A percentile compares a stretch with the other conserved stretches of the same genome.
phyloP scores from a whole-genome alignment of 306 rosid species.

The Glycine tomentella region DNA sequence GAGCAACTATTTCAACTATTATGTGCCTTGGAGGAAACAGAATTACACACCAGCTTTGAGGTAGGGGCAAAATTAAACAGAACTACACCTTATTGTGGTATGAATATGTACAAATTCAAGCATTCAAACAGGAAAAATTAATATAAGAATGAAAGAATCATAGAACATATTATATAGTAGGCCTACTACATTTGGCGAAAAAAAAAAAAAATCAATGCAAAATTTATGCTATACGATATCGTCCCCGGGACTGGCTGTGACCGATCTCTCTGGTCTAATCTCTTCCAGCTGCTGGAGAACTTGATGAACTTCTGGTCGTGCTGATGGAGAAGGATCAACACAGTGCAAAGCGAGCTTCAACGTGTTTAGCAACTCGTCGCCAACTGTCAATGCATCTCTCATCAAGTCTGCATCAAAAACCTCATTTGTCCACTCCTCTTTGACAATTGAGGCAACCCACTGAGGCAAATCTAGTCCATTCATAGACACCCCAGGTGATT shows the following conservation, averaged over 20 bases:
- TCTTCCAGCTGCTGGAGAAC: constrained; percentile 76
- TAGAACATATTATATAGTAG: not conserved
- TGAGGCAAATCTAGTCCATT: constrained; percentile 75
- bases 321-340: constrained; percentile 85
- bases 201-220: not conserved
- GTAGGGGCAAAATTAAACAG: not conserved
- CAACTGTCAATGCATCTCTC: constrained; percentile 66
- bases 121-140: constrained; percentile 46
- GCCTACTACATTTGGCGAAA: not conserved
- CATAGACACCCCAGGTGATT: constrained; percentile 74
- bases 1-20: no score
- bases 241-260: constrained; percentile 52
- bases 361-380: constrained; percentile 76
- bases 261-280: constrained; percentile 60
- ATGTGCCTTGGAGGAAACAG: not conserved
- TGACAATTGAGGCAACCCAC: constrained; percentile 87
- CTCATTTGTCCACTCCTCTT: constrained; percentile 87
- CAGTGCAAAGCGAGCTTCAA: constrained; percentile 83
- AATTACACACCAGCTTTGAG: not conserved
- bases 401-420: constrained; percentile 78
- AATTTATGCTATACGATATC: constrained; percentile 25
- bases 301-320: constrained; percentile 74
- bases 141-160: constrained; percentile 69
- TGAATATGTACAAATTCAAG: constrained; percentile 50
- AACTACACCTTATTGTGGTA: constrained; percentile 11